Evolutionary conservation across 805 yeast genomes (phyloP).

Genomic region (Metschnikowia lochheadii): DNA sequence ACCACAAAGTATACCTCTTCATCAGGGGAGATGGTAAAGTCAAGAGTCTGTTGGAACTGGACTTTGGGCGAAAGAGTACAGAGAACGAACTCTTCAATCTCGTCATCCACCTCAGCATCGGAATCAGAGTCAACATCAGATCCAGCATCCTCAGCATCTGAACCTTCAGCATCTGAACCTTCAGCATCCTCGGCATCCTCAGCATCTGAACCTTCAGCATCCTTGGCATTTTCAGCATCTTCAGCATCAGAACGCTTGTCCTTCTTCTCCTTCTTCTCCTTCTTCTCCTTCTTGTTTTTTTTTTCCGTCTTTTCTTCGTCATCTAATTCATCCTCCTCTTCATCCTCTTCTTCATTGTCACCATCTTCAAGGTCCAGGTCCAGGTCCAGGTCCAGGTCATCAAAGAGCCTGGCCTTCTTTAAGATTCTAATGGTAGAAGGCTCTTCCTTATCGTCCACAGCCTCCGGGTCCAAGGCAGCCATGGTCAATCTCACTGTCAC

Average conservation of each 20-base stretch:
- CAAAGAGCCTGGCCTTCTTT: conserved; percentile 53
- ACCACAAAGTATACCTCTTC: conserved; percentile 94
- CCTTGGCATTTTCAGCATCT: conserved; percentile 47
- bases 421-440: conserved; percentile 90
- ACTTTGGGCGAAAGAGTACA: conserved; percentile 86
- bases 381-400: conserved; percentile 39
- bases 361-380: conserved; percentile 42
- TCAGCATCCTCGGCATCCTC: conserved; percentile 47
- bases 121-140: conserved; percentile 42
- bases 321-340: conserved; percentile 43
- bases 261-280: conserved; percentile 24
- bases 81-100: conserved; percentile 76
- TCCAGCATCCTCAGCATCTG: conserved; percentile 53
- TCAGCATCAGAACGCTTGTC: conserved; percentile 40
- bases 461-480: conserved; percentile 92
- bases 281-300: conserved; percentile 25
- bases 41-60: conserved; percentile 86
- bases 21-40: conserved; percentile 84
- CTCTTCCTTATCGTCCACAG: conserved; percentile 71
- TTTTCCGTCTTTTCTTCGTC: conserved; percentile 27
- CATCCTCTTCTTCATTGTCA: conserved; percentile 34
- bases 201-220: conserved; percentile 44
- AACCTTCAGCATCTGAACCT: conserved; percentile 50
- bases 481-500: conserved; percentile 86
- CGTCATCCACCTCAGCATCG: conserved; percentile 58